Base-by-base conservation (phyloP, 441 rosid genomes). In the Gossypium laxum region DNA sequence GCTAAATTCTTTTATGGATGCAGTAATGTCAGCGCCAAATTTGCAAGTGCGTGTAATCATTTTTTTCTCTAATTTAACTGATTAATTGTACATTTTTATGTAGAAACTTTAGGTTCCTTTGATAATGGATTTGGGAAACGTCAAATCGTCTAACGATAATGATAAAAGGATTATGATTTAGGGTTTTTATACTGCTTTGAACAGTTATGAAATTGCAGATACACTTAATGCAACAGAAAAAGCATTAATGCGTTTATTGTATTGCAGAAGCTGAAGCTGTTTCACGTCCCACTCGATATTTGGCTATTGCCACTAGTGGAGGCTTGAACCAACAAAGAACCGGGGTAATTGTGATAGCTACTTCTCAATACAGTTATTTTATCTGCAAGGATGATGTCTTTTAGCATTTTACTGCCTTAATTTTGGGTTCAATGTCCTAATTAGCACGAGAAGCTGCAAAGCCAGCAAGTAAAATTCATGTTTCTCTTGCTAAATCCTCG, bases 271-370 rank as follows among this genome's bases (percentile, higher is more conserved):
- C 86, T 60, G 76, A 73, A 79, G 79, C 78, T 19, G 45, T 85
- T 61, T 84, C 88, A 1, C 77, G 45, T 14, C 77, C 77, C 10
- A 80, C 81, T 76, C 83, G 96, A 2, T 92, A 85, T 83, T 72
- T 92, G 85, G 82, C 83, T 11, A 88, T 92, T 52, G 91, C 88
- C 15, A 87, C 98, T 2, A 92, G 95, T 69, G 98, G 98, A 77
- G 98, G 98, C 45, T 85, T 92, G 82, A 92, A 92, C 82, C 98
- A 92, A 79, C 96, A 92, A 70, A 82, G 97, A 73, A 91, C 96
- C 32, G 97, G 97, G 83, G 98, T 90, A 81, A 74, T 70, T 79
- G 75, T 71, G 64, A 74, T 41, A 54, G 68, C n/a, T 67, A 50
- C 56, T 72, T 38, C 38, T 2, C 12, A 6, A 2, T 52, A 52